These are phyloP conservation scores for Barbatosphaeria neglecta DNA, from an alignment of 495 filamentous ascomycete genomes.

Conservation along the genomic window DNA sequence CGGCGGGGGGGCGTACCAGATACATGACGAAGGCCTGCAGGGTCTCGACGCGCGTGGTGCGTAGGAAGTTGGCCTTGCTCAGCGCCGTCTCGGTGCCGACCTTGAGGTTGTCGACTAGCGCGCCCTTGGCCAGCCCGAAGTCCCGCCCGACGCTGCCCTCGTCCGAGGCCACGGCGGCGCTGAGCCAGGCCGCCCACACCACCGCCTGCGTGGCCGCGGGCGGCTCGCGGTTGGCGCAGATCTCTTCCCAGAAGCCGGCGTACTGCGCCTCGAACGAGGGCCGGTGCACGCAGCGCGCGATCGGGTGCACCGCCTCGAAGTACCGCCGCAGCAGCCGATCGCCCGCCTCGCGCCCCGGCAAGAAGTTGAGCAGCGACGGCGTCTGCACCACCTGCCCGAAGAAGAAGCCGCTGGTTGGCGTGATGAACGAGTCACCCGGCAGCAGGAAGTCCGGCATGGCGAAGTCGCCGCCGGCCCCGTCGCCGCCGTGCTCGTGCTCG, in stretches of 20 bases:
- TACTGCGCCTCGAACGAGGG: slow-evolving; percentile 54
- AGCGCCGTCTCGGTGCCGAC: slow-evolving; percentile 53
- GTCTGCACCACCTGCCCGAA: slow-evolving; percentile 41
- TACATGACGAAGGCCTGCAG: slow-evolving; percentile 68
- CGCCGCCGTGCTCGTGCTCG: background rate
- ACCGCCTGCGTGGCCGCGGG: slow-evolving; percentile 52
- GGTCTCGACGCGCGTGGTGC: slow-evolving; percentile 58
- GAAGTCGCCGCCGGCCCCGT: slow-evolving; percentile 5
- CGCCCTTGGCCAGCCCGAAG: slow-evolving; percentile 38
- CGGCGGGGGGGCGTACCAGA: too few relatives aligned
- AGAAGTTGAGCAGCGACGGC: slow-evolving; percentile 39
- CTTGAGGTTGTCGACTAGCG: slow-evolving; percentile 47
- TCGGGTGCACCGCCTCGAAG: slow-evolving; percentile 51
- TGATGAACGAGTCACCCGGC: slow-evolving; percentile 41
- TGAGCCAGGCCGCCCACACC: slow-evolving; percentile 55
- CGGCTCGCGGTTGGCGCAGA: slow-evolving; percentile 44
- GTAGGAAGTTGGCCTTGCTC: slow-evolving; percentile 52
- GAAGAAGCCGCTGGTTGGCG: slow-evolving; percentile 55
- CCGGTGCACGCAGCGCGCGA: slow-evolving; percentile 51
- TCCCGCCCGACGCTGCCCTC: slow-evolving; percentile 35
- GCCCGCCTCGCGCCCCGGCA: slow-evolving; percentile 38
- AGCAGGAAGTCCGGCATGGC: slow-evolving; percentile 31
- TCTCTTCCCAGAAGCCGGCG: slow-evolving; percentile 48
- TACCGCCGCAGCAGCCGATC: slow-evolving; percentile 53
- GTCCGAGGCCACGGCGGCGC: slow-evolving; percentile 52